A percentile compares a stretch with the other conserved stretches of the same genome.
These are phyloP conservation scores for Kalmusia sp. DNA, from an alignment of 2,329 filamentous ascomycete species.

Conservation along the genomic window DNA sequence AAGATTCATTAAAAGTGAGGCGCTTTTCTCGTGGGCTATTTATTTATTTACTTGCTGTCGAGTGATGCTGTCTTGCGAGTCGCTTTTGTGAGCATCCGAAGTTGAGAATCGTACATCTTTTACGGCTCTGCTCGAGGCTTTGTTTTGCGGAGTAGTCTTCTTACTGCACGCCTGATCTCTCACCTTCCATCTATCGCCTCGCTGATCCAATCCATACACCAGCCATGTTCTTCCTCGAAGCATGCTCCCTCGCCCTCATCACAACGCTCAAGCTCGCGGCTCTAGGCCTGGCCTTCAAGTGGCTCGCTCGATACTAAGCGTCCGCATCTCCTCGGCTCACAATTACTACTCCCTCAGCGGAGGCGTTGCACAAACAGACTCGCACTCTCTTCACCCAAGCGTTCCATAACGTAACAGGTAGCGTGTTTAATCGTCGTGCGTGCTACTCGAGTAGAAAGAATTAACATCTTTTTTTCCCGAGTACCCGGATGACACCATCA, in stretches of 20 bases:
- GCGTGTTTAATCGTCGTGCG: no score
- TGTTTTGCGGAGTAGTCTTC: no score
- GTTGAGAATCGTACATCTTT: no score
- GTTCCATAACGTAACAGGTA: background rate
- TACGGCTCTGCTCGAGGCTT: no score
- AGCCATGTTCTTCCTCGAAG: slow-evolving; percentile 27
- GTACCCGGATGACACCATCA: slow-evolving; percentile 10
- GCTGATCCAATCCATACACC: background rate
- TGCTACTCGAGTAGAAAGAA: no score
- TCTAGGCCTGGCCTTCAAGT: slow-evolving; percentile 33
- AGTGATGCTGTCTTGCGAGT: no score
- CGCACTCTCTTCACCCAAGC: background rate
- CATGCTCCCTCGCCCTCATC: slow-evolving; percentile 31
- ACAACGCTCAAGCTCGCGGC: slow-evolving; percentile 40
- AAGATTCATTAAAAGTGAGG: no score
- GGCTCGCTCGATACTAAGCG: slow-evolving; percentile 31
- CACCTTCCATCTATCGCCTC: background rate
- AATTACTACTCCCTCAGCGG: background rate
- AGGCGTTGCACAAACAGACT: background rate
- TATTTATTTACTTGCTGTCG: no score
- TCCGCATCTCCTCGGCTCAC: background rate
- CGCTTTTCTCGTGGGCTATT: no score
- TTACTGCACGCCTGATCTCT: no score
- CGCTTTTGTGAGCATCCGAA: no score
- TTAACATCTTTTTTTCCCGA: background rate